A percentile compares a stretch with the other conserved stretches of the same genome.
Evolutionary conservation across 768 basidiomycete genomes (phyloP).

Genomic region (Sporobolomyces roseus): DNA sequence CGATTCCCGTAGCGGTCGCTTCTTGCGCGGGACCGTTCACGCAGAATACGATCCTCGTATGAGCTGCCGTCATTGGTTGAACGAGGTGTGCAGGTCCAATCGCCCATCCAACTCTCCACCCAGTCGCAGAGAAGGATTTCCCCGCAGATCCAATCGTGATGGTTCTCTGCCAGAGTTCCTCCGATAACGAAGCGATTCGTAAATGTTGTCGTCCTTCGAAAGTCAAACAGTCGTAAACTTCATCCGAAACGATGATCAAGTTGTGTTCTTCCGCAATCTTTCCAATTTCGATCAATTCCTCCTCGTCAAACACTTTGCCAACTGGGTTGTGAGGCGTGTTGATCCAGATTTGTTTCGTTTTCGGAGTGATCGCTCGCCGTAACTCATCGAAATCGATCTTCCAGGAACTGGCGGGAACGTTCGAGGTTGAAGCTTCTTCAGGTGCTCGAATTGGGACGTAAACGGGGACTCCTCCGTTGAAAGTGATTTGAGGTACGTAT

Average conservation of each 20-base stretch:
- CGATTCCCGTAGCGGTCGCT: slow-evolving; percentile 71
- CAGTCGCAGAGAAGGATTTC: slow-evolving; percentile 84
- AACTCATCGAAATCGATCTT: slow-evolving; percentile 83
- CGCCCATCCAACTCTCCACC: slow-evolving; percentile 96
- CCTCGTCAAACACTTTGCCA: slow-evolving; percentile 87
- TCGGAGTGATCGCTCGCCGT: slow-evolving; percentile 76
- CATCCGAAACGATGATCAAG: slow-evolving; percentile 86
- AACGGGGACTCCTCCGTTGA: slow-evolving; percentile 72
- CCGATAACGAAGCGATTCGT: slow-evolving; percentile 78
- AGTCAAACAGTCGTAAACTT: slow-evolving; percentile 95
- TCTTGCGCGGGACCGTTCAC: slow-evolving; percentile 42
- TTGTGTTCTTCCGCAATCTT: slow-evolving; percentile 85
- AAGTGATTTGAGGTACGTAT: slow-evolving; percentile 44
- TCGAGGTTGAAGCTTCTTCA: slow-evolving; percentile 50
- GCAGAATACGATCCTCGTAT: slow-evolving; percentile 93
- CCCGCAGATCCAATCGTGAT: slow-evolving; percentile 68
- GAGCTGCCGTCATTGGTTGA: slow-evolving; percentile 74
- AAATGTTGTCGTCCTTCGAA: slow-evolving; percentile 84
- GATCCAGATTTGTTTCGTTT: slow-evolving; percentile 87
- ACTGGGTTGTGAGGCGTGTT: slow-evolving; percentile 88
- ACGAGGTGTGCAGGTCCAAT: slow-evolving; percentile 81
- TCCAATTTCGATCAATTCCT: slow-evolving; percentile 81
- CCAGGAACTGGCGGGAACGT: slow-evolving; percentile 71
- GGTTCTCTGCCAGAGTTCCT: slow-evolving; percentile 98
- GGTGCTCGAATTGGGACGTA: slow-evolving; percentile 94